Base-by-base conservation (phyloP, 2,329 filamentous ascomycete species). In the Chrysoporthe puriensis region DNA sequence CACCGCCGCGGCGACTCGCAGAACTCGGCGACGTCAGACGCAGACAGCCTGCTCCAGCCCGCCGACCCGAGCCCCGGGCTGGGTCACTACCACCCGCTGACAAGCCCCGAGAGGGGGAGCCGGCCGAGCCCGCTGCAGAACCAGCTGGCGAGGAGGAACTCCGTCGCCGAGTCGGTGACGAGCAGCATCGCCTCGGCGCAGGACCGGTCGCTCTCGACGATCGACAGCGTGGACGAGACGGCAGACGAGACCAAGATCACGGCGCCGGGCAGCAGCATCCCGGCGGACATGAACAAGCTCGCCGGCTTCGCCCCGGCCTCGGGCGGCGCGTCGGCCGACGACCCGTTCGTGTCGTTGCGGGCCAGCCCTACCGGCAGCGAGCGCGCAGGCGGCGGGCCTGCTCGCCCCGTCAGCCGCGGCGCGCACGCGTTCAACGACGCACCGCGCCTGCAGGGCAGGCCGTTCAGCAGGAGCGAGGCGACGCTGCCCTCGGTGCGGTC, bases 151-250 rank as follows among this genome's bases (percentile, higher is more conserved):
- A 66, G 40, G n/a, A 48, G 54, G 21, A 67, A 65, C 8, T 69
- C 67, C 54, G 57, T 63, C 4, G 70, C 43, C 50, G 71, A 71
- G 4, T 83, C 82, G 0, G 66, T 74, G 4, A 77, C 79, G 4
- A 86, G 83, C 69, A 79, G 83, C 9, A 76, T 79, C 16, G 86
- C 84, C 0, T 87, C 84, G 50, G 59, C 21, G 3, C 21, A 26
- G 2, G 59, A 61, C 43, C 43, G 43, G 14, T 82, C 84, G 2
- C 76, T 88, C 5, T 88, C 86, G 4, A 88, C 86, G 0, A 74
- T 88, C 5, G 86, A 87, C 70, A 87, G 85, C 67, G 83, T 83
- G 60, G 84, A 85, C 42, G 84, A 86, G 64, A 76, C 78, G 1
- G 79, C 82, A 7, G 76, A 76, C 4, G 60, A 40, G n/a, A 67